Evolutionary conservation across 768 basidiomycete species (phyloP), one percentile per base, ranked within the genome.

Genomic region (Sarcodon sp.): DNA sequence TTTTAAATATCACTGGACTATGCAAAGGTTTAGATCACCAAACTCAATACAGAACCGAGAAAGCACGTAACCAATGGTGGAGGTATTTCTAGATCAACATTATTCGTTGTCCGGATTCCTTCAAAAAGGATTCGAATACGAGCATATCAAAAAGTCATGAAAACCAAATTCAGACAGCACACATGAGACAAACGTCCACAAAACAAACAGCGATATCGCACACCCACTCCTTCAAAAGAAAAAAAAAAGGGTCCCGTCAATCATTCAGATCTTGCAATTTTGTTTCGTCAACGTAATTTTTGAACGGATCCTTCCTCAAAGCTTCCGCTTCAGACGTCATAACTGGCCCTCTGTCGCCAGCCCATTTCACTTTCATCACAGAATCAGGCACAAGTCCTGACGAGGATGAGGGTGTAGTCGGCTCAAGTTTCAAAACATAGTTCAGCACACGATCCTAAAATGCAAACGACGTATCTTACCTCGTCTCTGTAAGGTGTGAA

Each of bases 401-500:
- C 3, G 60, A 58, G 18, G 64, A 56, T 9, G 68, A 61, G 47
- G 61, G 56, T 6, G 65, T 51, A 31, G 61, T 56, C 49, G 52
- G 53, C 21, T 55, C 60, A 33, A 57, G 46, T 61, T 64, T 49
- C 16, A 58, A 58, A 45, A 45, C 48, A 43, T 53, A 54, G 38
- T 41, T 32, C 32, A 50, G 56, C 36, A 32, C 27, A 43, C 41
- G 21, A 51, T 35, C 51, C 45, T 38, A 39, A 51, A 44, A n/a
- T 11, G 8, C 13, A 45, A 34, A 10, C 31, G 53, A 52, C 52
- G 43, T 35, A 54, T 57, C 70, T 64, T 54, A 81, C 83, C 64
- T 84, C 81, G 57, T 88, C 86, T 49, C 74, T 71, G 64, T 82
- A 88, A 11, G 85, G 84, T 41, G 71, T 76, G 55, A 88, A 87